These are phyloP conservation scores for Phytophthora sp. DNA, from an alignment of 352 stramenopile species.

Conservation along the genomic window DNA sequence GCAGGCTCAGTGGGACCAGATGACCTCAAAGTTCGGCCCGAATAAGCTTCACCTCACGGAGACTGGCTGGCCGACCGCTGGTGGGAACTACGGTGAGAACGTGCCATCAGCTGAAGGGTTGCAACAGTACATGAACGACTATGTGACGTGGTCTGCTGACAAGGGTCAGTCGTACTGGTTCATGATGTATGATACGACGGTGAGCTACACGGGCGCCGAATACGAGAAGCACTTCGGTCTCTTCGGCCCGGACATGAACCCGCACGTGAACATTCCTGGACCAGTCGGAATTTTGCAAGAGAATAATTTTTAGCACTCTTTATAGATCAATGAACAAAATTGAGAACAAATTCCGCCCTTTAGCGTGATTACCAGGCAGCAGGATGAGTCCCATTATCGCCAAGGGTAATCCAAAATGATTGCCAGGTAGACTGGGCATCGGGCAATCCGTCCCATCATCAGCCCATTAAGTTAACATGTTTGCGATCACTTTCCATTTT, in stretches of 20 bases:
- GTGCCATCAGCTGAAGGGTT: slow-evolving; percentile 36
- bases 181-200: slow-evolving; percentile 66
- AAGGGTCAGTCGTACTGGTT: slow-evolving; percentile 51
- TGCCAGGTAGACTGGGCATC: slow-evolving; percentile 1
- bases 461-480: too few relatives aligned
- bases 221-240: slow-evolving; percentile 70
- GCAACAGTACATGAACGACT: slow-evolving; percentile 53
- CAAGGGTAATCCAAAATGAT: slow-evolving; percentile 1
- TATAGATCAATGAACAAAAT: too few relatives aligned
- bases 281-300: too few relatives aligned
- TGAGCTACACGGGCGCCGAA: slow-evolving; percentile 45
- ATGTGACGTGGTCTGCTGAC: slow-evolving; percentile 24
- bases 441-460: slow-evolving; percentile 1
- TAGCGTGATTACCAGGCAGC: background rate
- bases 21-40: slow-evolving; percentile 44
- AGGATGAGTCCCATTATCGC: slow-evolving; percentile 3
- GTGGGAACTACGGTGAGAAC: slow-evolving; percentile 36
- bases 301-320: too few relatives aligned
- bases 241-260: slow-evolving; percentile 39
- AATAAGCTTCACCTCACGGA: too few relatives aligned
- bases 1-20: slow-evolving; percentile 50
- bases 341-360: too few relatives aligned
- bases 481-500: too few relatives aligned
- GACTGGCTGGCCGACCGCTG: too few relatives aligned
- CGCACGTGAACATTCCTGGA: slow-evolving; percentile 49